Base-by-base conservation (phyloP, 805 yeast genomes). In the Starmera quercuum region DNA sequence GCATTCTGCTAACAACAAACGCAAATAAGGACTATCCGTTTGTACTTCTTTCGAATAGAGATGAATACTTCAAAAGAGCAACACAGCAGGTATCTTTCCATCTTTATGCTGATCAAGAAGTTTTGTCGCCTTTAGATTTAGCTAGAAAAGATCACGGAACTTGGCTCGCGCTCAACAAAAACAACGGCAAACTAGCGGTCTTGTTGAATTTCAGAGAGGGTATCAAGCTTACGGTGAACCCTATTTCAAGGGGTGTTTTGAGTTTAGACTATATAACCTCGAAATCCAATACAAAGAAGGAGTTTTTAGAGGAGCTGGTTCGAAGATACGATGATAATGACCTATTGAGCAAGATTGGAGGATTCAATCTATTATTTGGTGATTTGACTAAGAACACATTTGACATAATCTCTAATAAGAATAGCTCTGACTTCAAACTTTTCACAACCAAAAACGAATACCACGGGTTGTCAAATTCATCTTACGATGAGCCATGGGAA, bases 111-210 rank as follows among this genome's bases (percentile, higher is more conserved):
- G 30, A 44, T 20, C 44, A 43, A 20, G 34, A 11, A 31, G 58
- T 81, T 2, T 51, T 85, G 9, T 71, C 82, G 7, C 97, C 97
- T 0, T 58, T 68, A 25, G 97, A 90, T 53, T 54, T 83, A 46
- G 85, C 79, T 1, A 56, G 87, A 23, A 58, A 64, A 2, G 87
- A 77, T 35, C 84, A 75, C 41, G 97, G 98, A 1, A 84, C 97
- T 0, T 92, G 98, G 98, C 73, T 85, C 2, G 97, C 95, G 0
- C 68, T 82, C 2, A 67, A 75, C 26, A 47, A 49, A 6, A 61
- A 62, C 20, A 51, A 45, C 3, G 85, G 85, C 0, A 66, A 68
- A 38, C 37, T 88, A 2, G 83, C 94, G 0, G 82, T 82, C 3
- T 65, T 90, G 19, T 78, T 92, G 13, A 90, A 90, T 52, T 77